Conservation (phyloP, 2,329 filamentous ascomycete species). For the Colletotrichum trifolii region DNA sequence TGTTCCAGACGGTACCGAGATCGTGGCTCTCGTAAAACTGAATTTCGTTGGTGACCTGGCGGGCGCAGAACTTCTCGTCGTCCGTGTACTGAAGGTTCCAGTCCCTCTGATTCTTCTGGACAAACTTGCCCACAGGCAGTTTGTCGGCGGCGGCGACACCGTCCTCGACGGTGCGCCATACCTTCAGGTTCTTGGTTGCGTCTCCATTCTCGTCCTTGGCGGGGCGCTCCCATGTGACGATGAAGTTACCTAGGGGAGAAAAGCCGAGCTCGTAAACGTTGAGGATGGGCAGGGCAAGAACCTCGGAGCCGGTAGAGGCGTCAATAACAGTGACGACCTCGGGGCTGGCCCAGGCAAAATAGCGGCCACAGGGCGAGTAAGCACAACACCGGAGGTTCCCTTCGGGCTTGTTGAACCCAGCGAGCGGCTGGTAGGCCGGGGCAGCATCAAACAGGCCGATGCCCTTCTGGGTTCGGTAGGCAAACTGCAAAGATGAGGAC, state of each 20-base stretch:
- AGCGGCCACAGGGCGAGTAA: conserved; percentile 96
- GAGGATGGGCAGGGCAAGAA: conserved; percentile 79
- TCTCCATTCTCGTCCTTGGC: conserved; percentile 93
- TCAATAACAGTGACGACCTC: conserved; percentile 90
- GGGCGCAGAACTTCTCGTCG: conserved; percentile 93
- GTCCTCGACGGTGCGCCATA: conserved; percentile 88
- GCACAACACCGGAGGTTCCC: conserved; percentile 94
- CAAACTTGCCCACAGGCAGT: conserved; percentile 85
- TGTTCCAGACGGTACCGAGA: conserved; percentile 91
- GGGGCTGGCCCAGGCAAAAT: conserved; percentile 93
- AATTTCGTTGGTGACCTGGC: conserved; percentile 94
- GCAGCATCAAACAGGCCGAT: conserved; percentile 94
- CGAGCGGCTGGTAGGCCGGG: conserved; percentile 85
- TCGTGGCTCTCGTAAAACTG: conserved; percentile 95
- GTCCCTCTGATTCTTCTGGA: conserved; percentile 93
- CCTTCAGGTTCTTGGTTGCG: conserved; percentile 94
- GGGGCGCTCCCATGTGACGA: conserved; percentile 97
- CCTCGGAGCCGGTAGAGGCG: conserved; percentile 77
- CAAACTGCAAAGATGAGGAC: conserved; percentile 90
- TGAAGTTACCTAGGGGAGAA: conserved; percentile 89
- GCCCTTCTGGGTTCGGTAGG: conserved; percentile 95
- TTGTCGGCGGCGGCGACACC: conserved; percentile 70
- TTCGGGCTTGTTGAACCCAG: conserved; percentile 88
- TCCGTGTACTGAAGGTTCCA: conserved; percentile 98
- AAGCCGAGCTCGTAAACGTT: conserved; percentile 96